phyloP scores from a whole-genome alignment of 495 filamentous ascomycete genomes.

The Xylaria sp. region DNA sequence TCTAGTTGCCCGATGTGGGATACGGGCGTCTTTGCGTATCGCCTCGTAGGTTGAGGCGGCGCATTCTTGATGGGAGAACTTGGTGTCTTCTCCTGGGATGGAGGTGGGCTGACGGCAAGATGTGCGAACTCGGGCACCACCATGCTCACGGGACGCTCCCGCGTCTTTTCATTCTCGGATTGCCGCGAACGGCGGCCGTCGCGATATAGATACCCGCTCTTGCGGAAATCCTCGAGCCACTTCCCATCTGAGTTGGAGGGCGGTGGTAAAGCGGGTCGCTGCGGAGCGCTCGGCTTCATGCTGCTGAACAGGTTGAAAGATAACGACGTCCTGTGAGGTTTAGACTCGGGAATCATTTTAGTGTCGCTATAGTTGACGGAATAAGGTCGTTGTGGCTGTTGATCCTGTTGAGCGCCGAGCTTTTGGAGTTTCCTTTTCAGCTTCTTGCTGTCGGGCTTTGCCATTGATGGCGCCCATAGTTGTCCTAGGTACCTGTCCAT shows the following conservation, averaged over 20 bases:
- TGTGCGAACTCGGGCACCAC: conserved; percentile 51
- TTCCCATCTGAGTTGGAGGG: conserved; percentile 41
- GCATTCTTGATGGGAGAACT: conserved; percentile 30
- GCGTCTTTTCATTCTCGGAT: conserved; percentile 24
- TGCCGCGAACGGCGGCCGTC: conserved; percentile 24
- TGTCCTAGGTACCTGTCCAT: conserved; percentile 27
- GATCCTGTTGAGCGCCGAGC: conserved; percentile 37
- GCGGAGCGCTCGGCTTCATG: conserved; percentile 32
- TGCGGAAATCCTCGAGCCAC: conserved; percentile 46
- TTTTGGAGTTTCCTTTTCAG: conserved; percentile 54
- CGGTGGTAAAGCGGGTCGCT: conserved; percentile 31
- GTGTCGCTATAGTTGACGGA: conserved; percentile 35
- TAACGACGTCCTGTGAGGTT: conserved; percentile 33
- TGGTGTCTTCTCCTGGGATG: conserved; percentile 31
- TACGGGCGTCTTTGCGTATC: conserved; percentile 54
- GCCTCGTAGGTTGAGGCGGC: conserved; percentile 37
- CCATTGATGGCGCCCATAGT: conserved; percentile 19
- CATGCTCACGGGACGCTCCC: conserved; percentile 32
- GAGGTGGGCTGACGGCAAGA: conserved; percentile 35
- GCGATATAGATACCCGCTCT: conserved; percentile 41
- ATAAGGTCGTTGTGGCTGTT: conserved; percentile 32
- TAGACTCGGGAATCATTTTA: conserved; percentile 27
- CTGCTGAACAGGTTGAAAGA: conserved; percentile 29
- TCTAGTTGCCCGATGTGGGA: conserved; percentile 52
- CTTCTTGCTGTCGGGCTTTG: conserved; percentile 36